Percentiles rank a stretch among this genome's conserved stretches.
phyloP scores from a whole-genome alignment of 2,329 filamentous ascomycete species.

The Colletotrichum melonis region DNA sequence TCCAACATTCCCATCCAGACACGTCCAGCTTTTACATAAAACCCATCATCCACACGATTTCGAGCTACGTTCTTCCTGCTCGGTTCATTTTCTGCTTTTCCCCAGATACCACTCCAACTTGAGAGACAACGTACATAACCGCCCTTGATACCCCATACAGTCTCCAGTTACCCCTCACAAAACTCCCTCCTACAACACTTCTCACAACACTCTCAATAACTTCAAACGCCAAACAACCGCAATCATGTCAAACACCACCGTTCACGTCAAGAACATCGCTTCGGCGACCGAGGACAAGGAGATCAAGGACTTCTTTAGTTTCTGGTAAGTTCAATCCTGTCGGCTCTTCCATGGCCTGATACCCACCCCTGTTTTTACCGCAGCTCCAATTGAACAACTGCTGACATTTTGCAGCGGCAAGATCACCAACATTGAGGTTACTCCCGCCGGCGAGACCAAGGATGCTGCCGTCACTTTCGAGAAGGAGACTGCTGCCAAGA shows the following conservation, averaged over 20 bases:
- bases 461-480: conserved; percentile 95
- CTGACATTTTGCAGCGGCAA: conserved; percentile 75
- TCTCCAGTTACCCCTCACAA: conserved; percentile 33
- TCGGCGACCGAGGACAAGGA: conserved; percentile 86
- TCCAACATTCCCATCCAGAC: conserved; percentile 20
- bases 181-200: conserved; percentile 26
- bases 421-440: conserved; percentile 85
- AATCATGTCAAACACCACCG: conserved; percentile 72
- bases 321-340: conserved; percentile 73
- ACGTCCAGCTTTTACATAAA: conserved; percentile 14
- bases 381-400: not conserved
- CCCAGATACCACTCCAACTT: not conserved
- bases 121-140: conserved; percentile 14
- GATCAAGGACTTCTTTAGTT: conserved; percentile 97
- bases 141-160: conserved; percentile 29
- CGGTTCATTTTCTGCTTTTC: not conserved
- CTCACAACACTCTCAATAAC: conserved; percentile 5
- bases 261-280: conserved; percentile 92
- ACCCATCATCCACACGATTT: conserved; percentile 16
- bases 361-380: not conserved
- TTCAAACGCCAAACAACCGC: conserved; percentile 19
- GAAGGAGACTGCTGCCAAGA: conserved; percentile 96
- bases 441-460: conserved; percentile 75
- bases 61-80: not conserved
- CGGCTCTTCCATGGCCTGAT: conserved; percentile 9